These are phyloP conservation scores for Diaporthe citriasiana DNA, from an alignment of 2,329 filamentous ascomycete genomes.

Conservation along the genomic window DNA sequence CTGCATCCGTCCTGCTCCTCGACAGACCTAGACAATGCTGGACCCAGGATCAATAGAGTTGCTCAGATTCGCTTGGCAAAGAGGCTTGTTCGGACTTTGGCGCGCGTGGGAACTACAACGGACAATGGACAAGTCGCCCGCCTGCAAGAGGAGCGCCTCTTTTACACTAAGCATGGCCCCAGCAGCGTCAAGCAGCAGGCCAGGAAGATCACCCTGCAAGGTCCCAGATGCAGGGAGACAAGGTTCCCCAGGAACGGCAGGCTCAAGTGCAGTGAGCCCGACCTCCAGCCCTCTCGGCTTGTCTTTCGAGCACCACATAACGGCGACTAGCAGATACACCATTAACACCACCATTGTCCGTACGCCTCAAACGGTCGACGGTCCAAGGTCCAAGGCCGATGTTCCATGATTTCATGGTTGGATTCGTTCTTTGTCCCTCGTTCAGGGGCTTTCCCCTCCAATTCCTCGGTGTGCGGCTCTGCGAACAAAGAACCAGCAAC, in stretches of 20 bases:
- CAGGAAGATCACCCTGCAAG: conserved; percentile 34
- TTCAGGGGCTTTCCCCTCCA: conserved; percentile 9
- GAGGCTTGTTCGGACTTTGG: conserved; percentile 4
- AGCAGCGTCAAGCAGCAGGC: conserved; percentile 17
- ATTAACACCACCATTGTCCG: conserved; percentile 22
- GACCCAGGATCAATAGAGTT: neutral
- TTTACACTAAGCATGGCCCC: neutral
- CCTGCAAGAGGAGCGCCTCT: conserved; percentile 26
- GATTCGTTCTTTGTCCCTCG: conserved; percentile 22
- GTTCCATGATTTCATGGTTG: neutral
- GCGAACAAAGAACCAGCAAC: conserved; percentile 18
- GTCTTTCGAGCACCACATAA: conserved; percentile 36
- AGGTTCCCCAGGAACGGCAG: conserved; percentile 36
- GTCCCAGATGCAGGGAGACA: conserved; percentile 36
- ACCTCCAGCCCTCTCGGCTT: conserved; percentile 19
- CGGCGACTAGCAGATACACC: conserved; percentile 35
- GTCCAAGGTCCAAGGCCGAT: neutral
- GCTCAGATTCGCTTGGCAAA: neutral
- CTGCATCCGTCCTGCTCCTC: conserved; percentile 21
- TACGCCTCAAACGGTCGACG: conserved; percentile 20
- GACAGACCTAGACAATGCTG: conserved; percentile 4
- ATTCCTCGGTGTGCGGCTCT: neutral
- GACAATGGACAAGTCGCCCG: conserved; percentile 13
- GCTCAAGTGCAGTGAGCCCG: conserved; percentile 14
- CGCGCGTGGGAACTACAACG: neutral